Base-by-base conservation (phyloP, 2,329 filamentous ascomycete genomes). In the Fusarium foetens region DNA sequence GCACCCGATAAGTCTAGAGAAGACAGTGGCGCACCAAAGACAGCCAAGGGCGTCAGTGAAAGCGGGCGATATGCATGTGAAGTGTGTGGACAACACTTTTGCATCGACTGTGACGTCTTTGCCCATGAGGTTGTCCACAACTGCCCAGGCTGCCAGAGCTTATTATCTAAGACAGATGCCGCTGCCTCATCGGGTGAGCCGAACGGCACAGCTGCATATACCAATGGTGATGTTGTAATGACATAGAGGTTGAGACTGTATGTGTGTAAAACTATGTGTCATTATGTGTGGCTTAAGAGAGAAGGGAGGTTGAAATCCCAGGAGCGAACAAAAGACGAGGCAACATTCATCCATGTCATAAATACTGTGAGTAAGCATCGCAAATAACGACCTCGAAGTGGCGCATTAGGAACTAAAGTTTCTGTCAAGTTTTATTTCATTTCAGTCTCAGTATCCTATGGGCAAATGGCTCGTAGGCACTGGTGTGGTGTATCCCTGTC, bases 51-150 rank as follows among this genome's bases (percentile, higher is more conserved):
- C 3, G 91, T 95, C 46, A 95, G 93, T 80, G 94, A 97, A 84
- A 96, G 93, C 78, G 91, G 92, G 52, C 86, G 96, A 57, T 99
- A 99, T 80, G 93, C 93, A 66, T 99, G 96, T 80, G 89, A 92
- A 74, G 91, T 92, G n/a, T 99, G 96, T 81, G 83, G 88, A 6
- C 91, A 93, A 66, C 95, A 98, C 82, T 99, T 98, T 80, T 99
- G 96, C 85, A 97, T 99, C 73, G 96, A 99, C 80, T 99, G 96
- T 81, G 96, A 99, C 81, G 90, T 98, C 29, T 98, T 96, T 83
- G 93, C 94, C 29, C 96, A 99, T 80, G 94, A 98, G 83, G 90
- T 97, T 17, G 89, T 97, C 57, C 95, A 99, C 80, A 98, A 98
- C 81, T 99, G 96, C 78, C 95, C 96, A 0, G 95, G 95, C 1